Evolutionary conservation across 1,284 basidiomycete species (phyloP).

Genomic region (Pseudozyma tsukubaensis): DNA sequence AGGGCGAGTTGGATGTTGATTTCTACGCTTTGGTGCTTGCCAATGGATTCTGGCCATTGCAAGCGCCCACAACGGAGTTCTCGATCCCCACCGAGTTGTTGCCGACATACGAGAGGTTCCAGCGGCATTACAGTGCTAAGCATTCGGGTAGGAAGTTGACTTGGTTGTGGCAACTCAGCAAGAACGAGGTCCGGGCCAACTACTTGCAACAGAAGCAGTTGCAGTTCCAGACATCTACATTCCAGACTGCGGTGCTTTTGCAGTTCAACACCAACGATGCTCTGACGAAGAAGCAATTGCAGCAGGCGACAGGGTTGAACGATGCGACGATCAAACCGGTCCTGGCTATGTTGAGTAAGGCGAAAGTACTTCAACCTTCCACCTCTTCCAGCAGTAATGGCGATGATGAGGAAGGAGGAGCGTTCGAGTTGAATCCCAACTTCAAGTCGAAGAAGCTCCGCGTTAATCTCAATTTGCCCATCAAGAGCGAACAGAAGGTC

Average conservation of each 20-base stretch:
- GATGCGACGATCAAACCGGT: slow-evolving; percentile 88
- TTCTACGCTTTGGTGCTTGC: slow-evolving; percentile 94
- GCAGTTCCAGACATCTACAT: slow-evolving; percentile 92
- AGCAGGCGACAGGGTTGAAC: slow-evolving; percentile 83
- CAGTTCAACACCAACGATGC: slow-evolving; percentile 92
- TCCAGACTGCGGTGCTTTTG: slow-evolving; percentile 92
- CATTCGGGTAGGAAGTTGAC: slow-evolving; percentile 94
- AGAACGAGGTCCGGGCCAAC: slow-evolving; percentile 93
- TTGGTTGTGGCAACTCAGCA: slow-evolving; percentile 97
- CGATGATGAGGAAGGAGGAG: slow-evolving; percentile 71
- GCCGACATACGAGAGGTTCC: slow-evolving; percentile 89
- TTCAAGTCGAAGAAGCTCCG: slow-evolving; percentile 92
- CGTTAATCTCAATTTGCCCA: slow-evolving; percentile 90
- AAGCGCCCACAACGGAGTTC: slow-evolving; percentile 84
- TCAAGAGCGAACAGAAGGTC: slow-evolving; percentile 93
- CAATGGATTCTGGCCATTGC: slow-evolving; percentile 95
- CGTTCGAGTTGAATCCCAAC: slow-evolving; percentile 78
- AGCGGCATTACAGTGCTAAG: slow-evolving; percentile 91
- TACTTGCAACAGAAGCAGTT: slow-evolving; percentile 89
- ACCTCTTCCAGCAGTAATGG: background rate
- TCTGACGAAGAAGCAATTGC: slow-evolving; percentile 82
- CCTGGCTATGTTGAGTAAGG: slow-evolving; percentile 84
- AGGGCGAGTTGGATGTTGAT: slow-evolving; percentile 73
- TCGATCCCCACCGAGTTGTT: slow-evolving; percentile 88
- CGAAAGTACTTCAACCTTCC: slow-evolving; percentile 80